Conservation (phyloP, 164 flowering plant genomes). For the Amborella trichopoda region DNA sequence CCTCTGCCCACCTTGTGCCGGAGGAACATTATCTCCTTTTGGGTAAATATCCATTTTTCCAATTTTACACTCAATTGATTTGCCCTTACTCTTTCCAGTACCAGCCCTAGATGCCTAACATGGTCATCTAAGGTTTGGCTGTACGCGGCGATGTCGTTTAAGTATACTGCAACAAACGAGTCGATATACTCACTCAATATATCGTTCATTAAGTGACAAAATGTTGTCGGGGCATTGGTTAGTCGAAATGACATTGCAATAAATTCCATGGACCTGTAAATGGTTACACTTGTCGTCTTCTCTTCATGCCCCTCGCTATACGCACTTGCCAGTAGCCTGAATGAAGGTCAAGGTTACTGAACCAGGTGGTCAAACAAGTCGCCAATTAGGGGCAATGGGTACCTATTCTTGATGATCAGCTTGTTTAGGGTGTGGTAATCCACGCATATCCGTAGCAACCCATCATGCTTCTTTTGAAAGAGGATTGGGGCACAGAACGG, state of each 20-base stretch:
- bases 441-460: background rate
- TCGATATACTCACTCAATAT: background rate
- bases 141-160: too few species aligned
- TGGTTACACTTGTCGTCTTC: background rate
- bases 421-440: conserved; percentile 7
- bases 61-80: too few species aligned
- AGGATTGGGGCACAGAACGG: conserved; percentile 2
- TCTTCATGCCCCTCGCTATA: conserved; percentile 1
- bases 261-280: conserved; percentile 1
- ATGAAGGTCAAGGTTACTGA: conserved; percentile 10
- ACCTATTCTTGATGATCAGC: conserved; percentile 3
- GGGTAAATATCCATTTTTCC: too few species aligned
- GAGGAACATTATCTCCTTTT: too few species aligned
- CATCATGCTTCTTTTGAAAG: conserved; percentile 3
- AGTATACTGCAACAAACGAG: background rate
- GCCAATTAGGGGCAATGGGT: conserved; percentile 3
- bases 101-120: too few species aligned
- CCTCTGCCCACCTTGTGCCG: too few species aligned
- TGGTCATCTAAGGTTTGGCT: too few species aligned
- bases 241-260: conserved; percentile 7
- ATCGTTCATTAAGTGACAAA: conserved; percentile 4
- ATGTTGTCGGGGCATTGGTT: conserved; percentile 1
- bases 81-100: too few species aligned
- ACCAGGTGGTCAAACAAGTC: conserved; percentile 3
- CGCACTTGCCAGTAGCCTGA: conserved; percentile 5